Percentiles rank a stretch among this genome's conserved stretches.
phyloP scores from a whole-genome alignment of 108 stramenopile species.

The Conticribra guillardii region DNA sequence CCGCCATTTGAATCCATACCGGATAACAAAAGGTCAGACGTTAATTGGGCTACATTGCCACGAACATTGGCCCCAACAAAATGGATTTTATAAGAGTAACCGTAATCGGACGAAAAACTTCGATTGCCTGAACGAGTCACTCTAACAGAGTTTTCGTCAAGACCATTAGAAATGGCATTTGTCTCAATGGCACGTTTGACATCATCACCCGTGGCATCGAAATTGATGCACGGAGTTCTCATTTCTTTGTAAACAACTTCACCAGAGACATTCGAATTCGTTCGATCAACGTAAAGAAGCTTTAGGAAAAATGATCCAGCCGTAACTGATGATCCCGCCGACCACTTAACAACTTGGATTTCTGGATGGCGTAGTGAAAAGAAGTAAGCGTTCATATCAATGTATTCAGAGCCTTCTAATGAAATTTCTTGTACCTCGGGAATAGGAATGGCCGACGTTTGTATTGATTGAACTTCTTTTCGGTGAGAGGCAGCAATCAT shows the following conservation, averaged over 20 bases:
- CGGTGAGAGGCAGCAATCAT: slow-evolving; percentile 66
- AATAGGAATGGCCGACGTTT: slow-evolving; percentile 62
- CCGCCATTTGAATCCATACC: slow-evolving; percentile 50
- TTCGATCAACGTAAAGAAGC: slow-evolving; percentile 35
- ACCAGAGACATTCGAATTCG: slow-evolving; percentile 32
- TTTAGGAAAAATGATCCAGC: slow-evolving; percentile 52
- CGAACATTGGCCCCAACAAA: slow-evolving; percentile 57
- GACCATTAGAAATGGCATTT: slow-evolving; percentile 39
- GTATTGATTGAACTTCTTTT: slow-evolving; percentile 75
- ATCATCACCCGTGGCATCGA: slow-evolving; percentile 55
- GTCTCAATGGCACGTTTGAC: slow-evolving; percentile 65
- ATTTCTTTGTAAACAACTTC: slow-evolving; percentile 43
- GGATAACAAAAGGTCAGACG: slow-evolving; percentile 31
- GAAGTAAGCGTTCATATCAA: slow-evolving; percentile 30
- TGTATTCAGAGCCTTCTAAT: slow-evolving; percentile 23
- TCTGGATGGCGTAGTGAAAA: slow-evolving; percentile 52
- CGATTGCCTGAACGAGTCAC: slow-evolving; percentile 56
- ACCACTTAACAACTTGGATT: slow-evolving; percentile 47
- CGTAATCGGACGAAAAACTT: slow-evolving; percentile 53
- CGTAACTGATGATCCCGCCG: slow-evolving; percentile 43
- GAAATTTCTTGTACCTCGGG: slow-evolving; percentile 78
- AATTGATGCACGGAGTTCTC: slow-evolving; percentile 62
- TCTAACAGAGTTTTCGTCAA: slow-evolving; percentile 36
- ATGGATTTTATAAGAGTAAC: slow-evolving; percentile 63
- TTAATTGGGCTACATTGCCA: slow-evolving; percentile 56